Conservation (phyloP, 1,284 basidiomycete genomes). For the Omphalotus olearius region DNA sequence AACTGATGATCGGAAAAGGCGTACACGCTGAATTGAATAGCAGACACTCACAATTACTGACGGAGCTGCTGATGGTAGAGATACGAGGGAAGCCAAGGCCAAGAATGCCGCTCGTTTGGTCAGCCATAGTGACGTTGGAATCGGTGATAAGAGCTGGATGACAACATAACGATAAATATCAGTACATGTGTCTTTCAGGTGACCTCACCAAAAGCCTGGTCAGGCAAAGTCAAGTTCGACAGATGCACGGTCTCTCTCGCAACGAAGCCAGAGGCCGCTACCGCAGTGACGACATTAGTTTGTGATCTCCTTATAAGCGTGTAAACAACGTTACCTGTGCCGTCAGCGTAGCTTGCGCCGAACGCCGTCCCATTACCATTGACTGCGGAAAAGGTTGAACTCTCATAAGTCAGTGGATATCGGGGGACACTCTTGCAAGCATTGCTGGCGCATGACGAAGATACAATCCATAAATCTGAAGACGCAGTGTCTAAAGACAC, state of each 20-base stretch:
- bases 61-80: conserved; percentile 48
- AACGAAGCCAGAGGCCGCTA: conserved; percentile 65
- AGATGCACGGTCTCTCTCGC: conserved; percentile 58
- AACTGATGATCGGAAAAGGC: conserved; percentile 1
- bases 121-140: conserved; percentile 57
- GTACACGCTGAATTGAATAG: conserved; percentile 2
- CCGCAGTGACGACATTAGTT: conserved; percentile 13
- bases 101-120: conserved; percentile 65
- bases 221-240: conserved; percentile 50
- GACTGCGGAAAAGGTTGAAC: conserved; percentile 57
- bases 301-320: neutral
- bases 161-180: neutral
- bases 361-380: conserved; percentile 59
- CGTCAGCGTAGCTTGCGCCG: conserved; percentile 58
- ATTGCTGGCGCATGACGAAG: conserved; percentile 53
- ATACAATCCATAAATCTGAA: conserved; percentile 67
- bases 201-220: conserved; percentile 62
- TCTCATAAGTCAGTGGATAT: conserved; percentile 64
- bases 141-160: conserved; percentile 51
- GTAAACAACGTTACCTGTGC: conserved; percentile 44
- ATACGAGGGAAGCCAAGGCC: conserved; percentile 73
- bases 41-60: conserved; percentile 48
- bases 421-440: conserved; percentile 53
- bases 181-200: neutral
- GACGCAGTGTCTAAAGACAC: conserved; percentile 76